Evolutionary conservation across 1,139 yeast species (phyloP).

Genomic region (Geotrichum fermentans): DNA sequence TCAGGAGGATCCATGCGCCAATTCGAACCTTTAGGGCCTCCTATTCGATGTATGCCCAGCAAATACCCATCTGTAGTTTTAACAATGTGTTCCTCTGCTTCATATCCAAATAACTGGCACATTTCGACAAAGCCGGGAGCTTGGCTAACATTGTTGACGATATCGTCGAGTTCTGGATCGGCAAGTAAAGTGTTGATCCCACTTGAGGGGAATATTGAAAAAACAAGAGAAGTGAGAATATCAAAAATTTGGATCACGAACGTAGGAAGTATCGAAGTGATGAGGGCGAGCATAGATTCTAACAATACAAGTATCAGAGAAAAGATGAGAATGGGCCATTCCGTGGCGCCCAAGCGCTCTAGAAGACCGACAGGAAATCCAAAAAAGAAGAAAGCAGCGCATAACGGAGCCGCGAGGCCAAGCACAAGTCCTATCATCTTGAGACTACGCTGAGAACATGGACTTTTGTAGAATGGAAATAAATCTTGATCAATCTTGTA

Average conservation of each 20-base stretch:
- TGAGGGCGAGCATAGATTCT: constrained; percentile 33
- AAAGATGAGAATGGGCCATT: constrained; percentile 34
- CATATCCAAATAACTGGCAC: constrained; percentile 57
- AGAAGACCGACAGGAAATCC: constrained; percentile 16
- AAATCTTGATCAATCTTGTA: too few species aligned
- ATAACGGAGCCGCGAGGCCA: not conserved
- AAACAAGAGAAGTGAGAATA: constrained; percentile 22
- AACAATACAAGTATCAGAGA: constrained; percentile 35
- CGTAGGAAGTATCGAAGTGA: constrained; percentile 35
- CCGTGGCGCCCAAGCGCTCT: constrained; percentile 31
- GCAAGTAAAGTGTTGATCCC: constrained; percentile 22
- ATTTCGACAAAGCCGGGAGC: constrained; percentile 57
- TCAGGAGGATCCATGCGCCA: constrained; percentile 32
- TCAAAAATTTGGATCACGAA: constrained; percentile 31
- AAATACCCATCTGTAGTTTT: constrained; percentile 54
- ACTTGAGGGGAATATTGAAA: constrained; percentile 22
- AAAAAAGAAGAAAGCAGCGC: constrained; percentile 12
- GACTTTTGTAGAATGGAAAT: too few species aligned
- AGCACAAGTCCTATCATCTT: not conserved
- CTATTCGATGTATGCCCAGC: constrained; percentile 51
- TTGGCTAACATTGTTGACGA: constrained; percentile 27
- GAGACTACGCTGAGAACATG: not conserved
- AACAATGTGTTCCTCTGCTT: constrained; percentile 67
- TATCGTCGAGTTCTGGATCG: constrained; percentile 25
- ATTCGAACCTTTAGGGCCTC: constrained; percentile 41